Evolutionary conservation across 352 stramenopile species (phyloP).

Genomic region (Peronospora tabacina): DNA sequence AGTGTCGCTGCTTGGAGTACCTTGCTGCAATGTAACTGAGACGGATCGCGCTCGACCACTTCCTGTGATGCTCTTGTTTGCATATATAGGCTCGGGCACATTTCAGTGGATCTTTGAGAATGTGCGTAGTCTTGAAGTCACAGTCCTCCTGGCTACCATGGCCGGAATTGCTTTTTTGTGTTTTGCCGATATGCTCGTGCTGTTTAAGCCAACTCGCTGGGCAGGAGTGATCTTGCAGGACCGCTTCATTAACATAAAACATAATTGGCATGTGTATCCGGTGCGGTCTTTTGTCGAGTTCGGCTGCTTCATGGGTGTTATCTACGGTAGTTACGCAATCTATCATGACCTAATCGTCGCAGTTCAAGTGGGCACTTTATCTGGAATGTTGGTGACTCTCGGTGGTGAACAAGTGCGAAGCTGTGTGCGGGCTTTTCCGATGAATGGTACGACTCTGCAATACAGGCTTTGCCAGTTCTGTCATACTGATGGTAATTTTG

Average conservation of each 20-base stretch:
- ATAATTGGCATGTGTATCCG: slow-evolving; percentile 69
- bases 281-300: slow-evolving; percentile 82
- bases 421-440: slow-evolving; percentile 36
- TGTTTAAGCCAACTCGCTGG: slow-evolving; percentile 55
- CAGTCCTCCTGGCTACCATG: slow-evolving; percentile 61
- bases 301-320: slow-evolving; percentile 80
- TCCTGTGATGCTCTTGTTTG: slow-evolving; percentile 68
- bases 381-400: slow-evolving; percentile 71
- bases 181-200: slow-evolving; percentile 56
- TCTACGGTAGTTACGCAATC: slow-evolving; percentile 83
- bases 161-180: slow-evolving; percentile 81
- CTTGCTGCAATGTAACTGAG: slow-evolving; percentile 6
- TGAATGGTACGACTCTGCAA: slow-evolving; percentile 28
- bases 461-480: neutral
- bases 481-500: slow-evolving; percentile 3
- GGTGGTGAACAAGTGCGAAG: slow-evolving; percentile 70
- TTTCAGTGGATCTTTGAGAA: slow-evolving; percentile 88
- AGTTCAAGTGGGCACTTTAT: slow-evolving; percentile 76
- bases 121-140: slow-evolving; percentile 77
- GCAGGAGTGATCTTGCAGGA: slow-evolving; percentile 81
- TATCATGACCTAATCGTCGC: slow-evolving; percentile 72
- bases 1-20: slow-evolving; percentile 18
- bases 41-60: slow-evolving; percentile 25
- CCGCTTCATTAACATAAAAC: slow-evolving; percentile 59
- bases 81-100: slow-evolving; percentile 77